Percentiles rank a stretch among this genome's conserved stretches.
Evolutionary conservation across 2,329 filamentous ascomycete genomes (phyloP).

Genomic region (Colletotrichum falcatum): DNA sequence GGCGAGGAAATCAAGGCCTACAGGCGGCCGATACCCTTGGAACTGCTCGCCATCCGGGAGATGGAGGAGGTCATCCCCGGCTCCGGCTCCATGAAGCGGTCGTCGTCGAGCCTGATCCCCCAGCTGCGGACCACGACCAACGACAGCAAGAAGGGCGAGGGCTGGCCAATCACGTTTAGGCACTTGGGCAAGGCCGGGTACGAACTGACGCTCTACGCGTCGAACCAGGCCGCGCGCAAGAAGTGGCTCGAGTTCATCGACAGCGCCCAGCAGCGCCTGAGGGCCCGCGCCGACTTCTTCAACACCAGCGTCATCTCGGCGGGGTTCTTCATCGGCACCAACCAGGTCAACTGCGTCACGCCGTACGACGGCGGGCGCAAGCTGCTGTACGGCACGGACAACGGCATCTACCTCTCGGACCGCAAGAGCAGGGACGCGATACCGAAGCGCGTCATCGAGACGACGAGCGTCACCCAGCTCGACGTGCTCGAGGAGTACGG

Average conservation of each 20-base stretch:
- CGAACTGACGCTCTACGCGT: conserved; percentile 88
- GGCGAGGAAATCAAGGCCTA: conserved; percentile 95
- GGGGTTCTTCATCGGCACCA: conserved; percentile 72
- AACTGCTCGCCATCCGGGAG: conserved; percentile 91
- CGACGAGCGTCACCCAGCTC: conserved; percentile 89
- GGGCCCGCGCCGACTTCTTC: conserved; percentile 92
- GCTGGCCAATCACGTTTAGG: conserved; percentile 95
- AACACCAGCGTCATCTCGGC: conserved; percentile 74
- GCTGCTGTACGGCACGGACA: conserved; percentile 93
- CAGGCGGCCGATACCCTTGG: conserved; percentile 91
- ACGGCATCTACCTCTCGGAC: conserved; percentile 91
- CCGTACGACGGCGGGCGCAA: conserved; percentile 97
- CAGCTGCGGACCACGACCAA: conserved; percentile 60
- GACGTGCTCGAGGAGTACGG: conserved; percentile 97
- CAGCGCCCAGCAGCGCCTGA: conserved; percentile 85
- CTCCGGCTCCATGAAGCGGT: conserved; percentile 82
- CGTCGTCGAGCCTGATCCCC: conserved; percentile 85
- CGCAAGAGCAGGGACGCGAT: conserved; percentile 86
- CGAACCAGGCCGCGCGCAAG: conserved; percentile 85
- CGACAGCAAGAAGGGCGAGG: conserved; percentile 75
- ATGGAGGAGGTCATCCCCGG: conserved; percentile 96
- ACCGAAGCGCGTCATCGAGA: conserved; percentile 88
- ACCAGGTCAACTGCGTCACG: conserved; percentile 93
- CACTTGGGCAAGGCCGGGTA: conserved; percentile 97
- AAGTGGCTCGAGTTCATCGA: conserved; percentile 99